Base-by-base conservation (phyloP, 257 asterid genomes). In the Cruciata laevipes region DNA sequence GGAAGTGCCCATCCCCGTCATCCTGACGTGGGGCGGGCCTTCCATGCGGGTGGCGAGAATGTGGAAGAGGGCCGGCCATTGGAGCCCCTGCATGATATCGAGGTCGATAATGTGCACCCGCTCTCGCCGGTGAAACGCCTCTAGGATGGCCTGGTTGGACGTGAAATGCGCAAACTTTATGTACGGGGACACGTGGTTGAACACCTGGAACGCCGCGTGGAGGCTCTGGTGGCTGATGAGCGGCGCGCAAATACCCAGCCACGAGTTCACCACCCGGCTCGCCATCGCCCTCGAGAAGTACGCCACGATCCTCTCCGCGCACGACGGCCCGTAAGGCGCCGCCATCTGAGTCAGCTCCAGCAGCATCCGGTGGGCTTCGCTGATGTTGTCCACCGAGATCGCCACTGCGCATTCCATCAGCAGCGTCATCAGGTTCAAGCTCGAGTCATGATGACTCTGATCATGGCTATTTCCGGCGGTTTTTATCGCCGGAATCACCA, bases 1-100 rank as follows among this genome's bases (percentile, higher is more conserved):
- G 0, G 90, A 81, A 44, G 75, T 66, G 4, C 95, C 95, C 69
- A 90, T 67, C 20, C 95, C 97, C 0, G 96, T 90, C 87, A 90
- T 73, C 20, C 85, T 82, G 4, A 90, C 76, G 16, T 58, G 83
- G 12, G 95, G 96, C 2, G 95, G 88, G 1, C 97, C 97, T 73
- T 86, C 93, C 2, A 84, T 65, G 27, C 95, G 80, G 0, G 88
- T 88, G 14, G 93, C 84, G 7, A 90, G 84, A 20, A 88, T 83
- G 76, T 90, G 96, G 47, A 90, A 86, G 7, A 88, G 63, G 7
- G 96, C 92, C 0, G 95, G 95, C 97, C 97, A 90, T 68, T 88
- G 97, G 68, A 86, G 59, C 40, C 95, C 96, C 69, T 90, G 97
- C 96, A 86, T 88, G 69, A 88, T 83, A 23, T 86, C 96, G 0